These are phyloP conservation scores for Boletus holoroseus DNA, from an alignment of 1,284 basidiomycete species.

Conservation along the genomic window DNA sequence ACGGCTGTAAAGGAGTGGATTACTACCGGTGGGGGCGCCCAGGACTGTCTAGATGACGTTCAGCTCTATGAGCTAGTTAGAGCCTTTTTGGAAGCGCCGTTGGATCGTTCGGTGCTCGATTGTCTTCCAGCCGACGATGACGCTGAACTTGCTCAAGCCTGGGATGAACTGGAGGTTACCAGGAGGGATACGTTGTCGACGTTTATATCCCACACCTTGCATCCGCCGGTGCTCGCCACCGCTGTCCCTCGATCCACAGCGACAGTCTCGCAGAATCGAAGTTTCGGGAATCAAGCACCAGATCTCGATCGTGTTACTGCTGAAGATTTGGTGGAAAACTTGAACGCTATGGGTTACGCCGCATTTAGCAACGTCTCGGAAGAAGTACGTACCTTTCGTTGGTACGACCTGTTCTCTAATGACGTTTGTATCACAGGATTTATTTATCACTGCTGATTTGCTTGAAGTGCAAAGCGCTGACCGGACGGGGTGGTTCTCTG, in stretches of 20 bases:
- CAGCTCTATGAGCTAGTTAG: constrained; percentile 54
- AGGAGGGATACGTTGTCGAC: constrained; percentile 39
- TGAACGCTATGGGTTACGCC: constrained; percentile 69
- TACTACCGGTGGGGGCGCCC: constrained; percentile 60
- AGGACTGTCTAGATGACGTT: constrained; percentile 67
- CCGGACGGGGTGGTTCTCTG: constrained; percentile 68
- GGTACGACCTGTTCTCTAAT: constrained; percentile 1
- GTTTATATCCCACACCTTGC: constrained; percentile 56
- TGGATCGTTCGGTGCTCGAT: constrained; percentile 44
- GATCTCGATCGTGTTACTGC: constrained; percentile 62
- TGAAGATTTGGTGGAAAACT: constrained; percentile 64
- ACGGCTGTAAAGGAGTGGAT: constrained; percentile 67
- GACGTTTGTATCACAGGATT: constrained; percentile 44
- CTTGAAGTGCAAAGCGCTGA: constrained; percentile 75
- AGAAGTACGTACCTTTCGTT: constrained; percentile 46
- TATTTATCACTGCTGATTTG: constrained; percentile 67
- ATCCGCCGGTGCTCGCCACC: constrained; percentile 43
- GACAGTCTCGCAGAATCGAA: constrained; percentile 32
- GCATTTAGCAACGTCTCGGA: constrained; percentile 68
- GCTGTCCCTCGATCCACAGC: constrained; percentile 29
- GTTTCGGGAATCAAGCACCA: constrained; percentile 52
- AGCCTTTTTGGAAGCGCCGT: constrained; percentile 50
- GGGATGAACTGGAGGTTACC: constrained; percentile 43
- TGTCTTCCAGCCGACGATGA: constrained; percentile 36
- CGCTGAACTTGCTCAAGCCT: constrained; percentile 42